These are phyloP conservation scores for Epichloe uncinata DNA, from an alignment of 2,329 filamentous ascomycete species.

Conservation along the genomic window DNA sequence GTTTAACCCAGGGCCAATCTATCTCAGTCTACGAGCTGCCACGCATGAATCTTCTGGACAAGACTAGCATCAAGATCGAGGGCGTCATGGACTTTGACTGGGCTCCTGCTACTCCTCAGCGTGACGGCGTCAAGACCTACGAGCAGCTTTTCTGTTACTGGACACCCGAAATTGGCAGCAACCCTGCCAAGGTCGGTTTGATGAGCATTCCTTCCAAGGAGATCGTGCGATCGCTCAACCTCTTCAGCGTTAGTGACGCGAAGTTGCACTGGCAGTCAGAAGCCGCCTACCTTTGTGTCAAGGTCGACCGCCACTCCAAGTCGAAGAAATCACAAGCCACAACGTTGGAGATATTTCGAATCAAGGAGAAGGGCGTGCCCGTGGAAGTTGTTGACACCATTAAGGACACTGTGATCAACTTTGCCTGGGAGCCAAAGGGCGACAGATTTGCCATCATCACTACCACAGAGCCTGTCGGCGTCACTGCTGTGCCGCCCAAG, in stretches of 20 bases:
- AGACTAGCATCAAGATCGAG: slow-evolving; percentile 89
- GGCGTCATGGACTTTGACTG: slow-evolving; percentile 97
- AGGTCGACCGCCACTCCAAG: slow-evolving; percentile 97
- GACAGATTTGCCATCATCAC: slow-evolving; percentile 97
- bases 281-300: slow-evolving; percentile 86
- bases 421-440: slow-evolving; percentile 97
- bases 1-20: slow-evolving; percentile 73
- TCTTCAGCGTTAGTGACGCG: slow-evolving; percentile 95
- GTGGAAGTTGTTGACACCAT: slow-evolving; percentile 96
- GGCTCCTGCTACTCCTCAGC: slow-evolving; percentile 70
- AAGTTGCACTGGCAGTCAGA: slow-evolving; percentile 99
- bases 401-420: slow-evolving; percentile 98
- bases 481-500: slow-evolving; percentile 78
- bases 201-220: slow-evolving; percentile 96
- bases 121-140: slow-evolving; percentile 78
- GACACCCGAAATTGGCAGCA: slow-evolving; percentile 96
- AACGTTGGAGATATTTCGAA: slow-evolving; percentile 95
- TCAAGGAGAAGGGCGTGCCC: slow-evolving; percentile 93
- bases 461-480: slow-evolving; percentile 67
- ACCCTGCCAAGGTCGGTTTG: slow-evolving; percentile 89
- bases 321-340: slow-evolving; percentile 97
- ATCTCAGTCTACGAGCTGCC: slow-evolving; percentile 88
- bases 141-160: slow-evolving; percentile 98
- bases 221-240: slow-evolving; percentile 83
- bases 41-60: slow-evolving; percentile 79